Evolutionary conservation across 768 basidiomycete species (phyloP), one percentile per base, ranked within the genome.

Genomic region (Pleurotus tuber-regium): DNA sequence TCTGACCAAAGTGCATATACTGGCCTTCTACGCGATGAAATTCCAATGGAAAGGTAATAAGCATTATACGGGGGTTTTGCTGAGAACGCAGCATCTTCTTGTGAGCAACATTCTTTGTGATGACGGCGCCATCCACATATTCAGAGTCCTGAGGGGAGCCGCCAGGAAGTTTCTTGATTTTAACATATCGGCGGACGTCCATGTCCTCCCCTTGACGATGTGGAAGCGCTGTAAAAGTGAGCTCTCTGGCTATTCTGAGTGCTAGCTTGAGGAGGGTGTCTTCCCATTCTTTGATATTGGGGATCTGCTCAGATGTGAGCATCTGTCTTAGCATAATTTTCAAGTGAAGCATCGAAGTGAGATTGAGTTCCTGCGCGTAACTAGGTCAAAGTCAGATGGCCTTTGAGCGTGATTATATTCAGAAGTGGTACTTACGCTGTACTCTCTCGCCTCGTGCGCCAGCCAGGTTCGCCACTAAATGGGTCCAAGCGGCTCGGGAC

Each of bases 91-190:
- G 77, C 96, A 99, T 98, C 57, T 84, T 82, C 68, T 98, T 98
- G 68, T 98, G 95, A 1, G 94, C 91, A 7, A 98, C 87, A 60
- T 98, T 98, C 77, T 99, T 98, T 14, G 96, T 95, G 61, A 98
- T 97, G 51, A 98, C 93, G 4, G 89, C 91, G 10, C 97, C 97
- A 50, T 93, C 89, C 39, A 99, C 92, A 64, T 94, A 98, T 72
- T 99, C 97, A 4, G 93, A 97, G 66, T 99, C 92, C 23, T 75
- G 80, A 16, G 96, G 94, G 30, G 81, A 74, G 3, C 97, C 97
- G 19, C 97, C 97, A 0, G 97, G 96, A 12, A 98, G 88, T 69
- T 96, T 96, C 75, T 99, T 98, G 69, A 98, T 95, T 71, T 98
- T 98, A 41, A 98, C 93, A 59, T 96, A 97, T 31, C 87, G 82